Evolutionary conservation across 208 protist species (phyloP), one percentile per base, ranked within the genome.

Genomic region (Trypanosoma vivax): DNA sequence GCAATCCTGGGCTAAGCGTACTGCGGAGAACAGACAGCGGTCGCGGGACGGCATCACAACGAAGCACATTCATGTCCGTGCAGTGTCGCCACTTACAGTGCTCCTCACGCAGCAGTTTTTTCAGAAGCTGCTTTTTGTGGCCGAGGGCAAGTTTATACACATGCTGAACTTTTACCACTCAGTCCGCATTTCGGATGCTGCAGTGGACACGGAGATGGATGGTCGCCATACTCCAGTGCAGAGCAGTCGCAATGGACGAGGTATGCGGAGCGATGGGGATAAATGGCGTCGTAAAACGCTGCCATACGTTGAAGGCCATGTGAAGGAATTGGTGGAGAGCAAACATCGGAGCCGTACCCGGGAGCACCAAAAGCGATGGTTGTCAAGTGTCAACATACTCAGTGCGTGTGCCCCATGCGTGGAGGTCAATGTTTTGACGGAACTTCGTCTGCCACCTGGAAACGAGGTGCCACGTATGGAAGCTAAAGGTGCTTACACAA

Each of bases 341-440:
- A 73, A 59, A 47, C 53, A 77, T 51, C 79, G 70, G 45, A 93
- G 86, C 50, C 68, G 62, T 9, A 73, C 46, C 3, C 79, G 87
- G 19, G 70, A 45, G 9, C 76, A 83, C 42, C 83, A 90, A 69
- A 90, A 88, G 62, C 79, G 70, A 9, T 94, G 87, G 87, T 63
- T 78, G 11, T 77, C 69, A 30, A 78, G 87, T 54, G 77, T 79
- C 40, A 67, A 60, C 39, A 80, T 94, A 35, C 29, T 74, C n/a
- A 89, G 78, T 37, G 56, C 79, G 3, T 38, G 72, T 14, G 48
- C 89, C 18, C 82, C 82, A 16, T 80, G 70, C 10, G 52, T 89
- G 5, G 79, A 90, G 71, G 45, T 79, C 31, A 88, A 87, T 67
- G 14, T 83, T 25, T 34, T 94, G 37, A 80, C 74, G 5, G 53